phyloP scores from a whole-genome alignment of 768 basidiomycete species.

The Paxillus involutus region DNA sequence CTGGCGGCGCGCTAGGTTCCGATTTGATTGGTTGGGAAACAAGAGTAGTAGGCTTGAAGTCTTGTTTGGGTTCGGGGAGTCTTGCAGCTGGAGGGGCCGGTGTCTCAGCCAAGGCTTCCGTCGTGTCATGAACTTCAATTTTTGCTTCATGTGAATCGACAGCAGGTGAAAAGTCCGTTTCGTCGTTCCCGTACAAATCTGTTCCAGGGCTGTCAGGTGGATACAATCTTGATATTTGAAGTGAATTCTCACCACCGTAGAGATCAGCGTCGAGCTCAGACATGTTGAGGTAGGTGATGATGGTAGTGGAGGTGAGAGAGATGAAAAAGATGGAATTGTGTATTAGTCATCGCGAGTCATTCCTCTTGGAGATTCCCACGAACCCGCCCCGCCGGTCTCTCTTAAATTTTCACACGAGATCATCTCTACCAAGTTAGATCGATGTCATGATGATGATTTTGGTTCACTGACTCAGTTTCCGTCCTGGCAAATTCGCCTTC shows the following conservation, averaged over 20 bases:
- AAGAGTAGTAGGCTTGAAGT: constrained; percentile 8
- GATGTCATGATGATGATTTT: not conserved
- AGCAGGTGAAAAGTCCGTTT: constrained; percentile 56
- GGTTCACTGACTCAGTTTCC: too few relatives aligned
- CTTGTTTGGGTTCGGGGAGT: constrained; percentile 18
- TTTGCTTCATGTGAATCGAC: constrained; percentile 37
- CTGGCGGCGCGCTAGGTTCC: constrained; percentile 11
- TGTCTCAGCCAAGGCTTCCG: constrained; percentile 25
- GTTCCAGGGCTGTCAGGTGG: not conserved
- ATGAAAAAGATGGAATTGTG: constrained; percentile 21
- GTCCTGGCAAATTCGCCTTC: too few relatives aligned
- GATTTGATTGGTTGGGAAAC: constrained; percentile 6
- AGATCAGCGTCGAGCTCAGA: constrained; percentile 88
- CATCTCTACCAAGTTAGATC: not conserved
- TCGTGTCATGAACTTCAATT: constrained; percentile 23
- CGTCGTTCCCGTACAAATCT: constrained; percentile 73
- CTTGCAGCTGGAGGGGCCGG: constrained; percentile 21
- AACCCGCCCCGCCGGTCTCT: constrained; percentile 2
- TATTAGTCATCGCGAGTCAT: constrained; percentile 26
- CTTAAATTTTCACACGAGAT: not conserved
- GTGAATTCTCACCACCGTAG: constrained; percentile 66
- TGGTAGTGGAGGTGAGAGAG: constrained; percentile 30
- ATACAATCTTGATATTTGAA: not conserved
- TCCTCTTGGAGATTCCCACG: constrained; percentile 20
- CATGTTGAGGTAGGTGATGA: constrained; percentile 40